Conservation (phyloP, 345 rosid genomes). For the Fremontodendron californicum region DNA sequence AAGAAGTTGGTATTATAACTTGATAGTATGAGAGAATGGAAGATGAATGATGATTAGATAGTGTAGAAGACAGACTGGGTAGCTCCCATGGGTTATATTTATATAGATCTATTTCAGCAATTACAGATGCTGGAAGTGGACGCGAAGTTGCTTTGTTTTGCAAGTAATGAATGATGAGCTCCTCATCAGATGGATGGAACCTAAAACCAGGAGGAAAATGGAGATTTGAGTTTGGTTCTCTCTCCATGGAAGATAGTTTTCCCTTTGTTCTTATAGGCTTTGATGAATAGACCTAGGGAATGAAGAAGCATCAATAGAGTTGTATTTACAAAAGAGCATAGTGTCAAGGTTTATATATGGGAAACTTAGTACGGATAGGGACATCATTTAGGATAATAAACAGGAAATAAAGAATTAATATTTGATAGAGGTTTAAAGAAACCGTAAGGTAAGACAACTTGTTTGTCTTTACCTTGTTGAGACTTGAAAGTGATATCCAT, state of each 20-base stretch:
- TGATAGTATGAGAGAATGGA: background rate
- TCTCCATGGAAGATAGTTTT: conserved; percentile 22
- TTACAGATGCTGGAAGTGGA: conserved; percentile 44
- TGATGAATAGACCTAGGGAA: conserved; percentile 4
- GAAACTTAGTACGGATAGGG: conserved; percentile 14
- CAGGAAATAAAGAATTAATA: conserved; percentile 18
- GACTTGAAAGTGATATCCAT: background rate
- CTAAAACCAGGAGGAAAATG: conserved; percentile 54
- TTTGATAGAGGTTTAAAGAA: background rate
- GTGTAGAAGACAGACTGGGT: conserved; percentile 31
- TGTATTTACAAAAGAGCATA: too few relatives aligned
- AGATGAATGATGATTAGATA: background rate
- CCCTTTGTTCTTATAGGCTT: background rate
- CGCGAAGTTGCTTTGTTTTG: conserved; percentile 39
- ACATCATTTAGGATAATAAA: conserved; percentile 16
- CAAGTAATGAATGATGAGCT: conserved; percentile 45
- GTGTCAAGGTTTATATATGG: conserved; percentile 16
- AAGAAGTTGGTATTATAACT: background rate
- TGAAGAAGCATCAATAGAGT: conserved; percentile 7
- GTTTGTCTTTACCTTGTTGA: conserved; percentile 12
- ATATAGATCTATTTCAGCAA: conserved; percentile 49
- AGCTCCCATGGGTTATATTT: conserved; percentile 55
- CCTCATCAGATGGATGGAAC: conserved; percentile 57
- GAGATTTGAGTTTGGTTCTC: conserved; percentile 15
- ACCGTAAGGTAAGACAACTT: conserved; percentile 4